phyloP scores from a whole-genome alignment of 2,329 filamentous ascomycete species.

The Cryphonectria nitschkei region DNA sequence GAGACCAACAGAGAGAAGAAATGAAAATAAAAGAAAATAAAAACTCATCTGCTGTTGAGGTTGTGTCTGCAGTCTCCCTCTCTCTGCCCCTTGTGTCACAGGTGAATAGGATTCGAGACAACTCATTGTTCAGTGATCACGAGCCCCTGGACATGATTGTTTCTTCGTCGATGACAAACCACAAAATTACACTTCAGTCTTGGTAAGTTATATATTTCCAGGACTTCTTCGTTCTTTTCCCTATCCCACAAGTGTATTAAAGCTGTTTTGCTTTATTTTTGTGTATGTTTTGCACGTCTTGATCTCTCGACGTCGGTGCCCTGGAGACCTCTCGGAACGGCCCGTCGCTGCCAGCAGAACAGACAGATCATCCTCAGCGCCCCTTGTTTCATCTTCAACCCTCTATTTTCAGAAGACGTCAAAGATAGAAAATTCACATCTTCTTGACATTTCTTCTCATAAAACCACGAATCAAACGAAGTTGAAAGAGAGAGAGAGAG shows the following conservation, averaged over 20 bases:
- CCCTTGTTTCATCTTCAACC: constrained; percentile 24
- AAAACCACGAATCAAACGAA: background rate
- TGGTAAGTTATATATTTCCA: background rate
- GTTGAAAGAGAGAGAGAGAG: background rate
- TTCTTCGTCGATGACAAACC: background rate
- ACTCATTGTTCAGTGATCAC: background rate
- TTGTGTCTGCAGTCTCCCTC: too few relatives aligned
- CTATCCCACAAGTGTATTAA: background rate
- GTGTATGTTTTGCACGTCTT: background rate
- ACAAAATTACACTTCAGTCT: background rate
- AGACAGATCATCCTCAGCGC: constrained; percentile 2
- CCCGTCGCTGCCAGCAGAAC: background rate
- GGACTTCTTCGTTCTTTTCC: background rate
- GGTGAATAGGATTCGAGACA: background rate
- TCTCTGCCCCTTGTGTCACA: background rate
- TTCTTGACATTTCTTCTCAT: background rate
- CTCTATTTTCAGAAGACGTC: background rate
- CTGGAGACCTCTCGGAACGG: constrained; percentile 5
- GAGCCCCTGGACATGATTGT: background rate
- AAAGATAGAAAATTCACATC: background rate
- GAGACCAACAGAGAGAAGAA: too few relatives aligned
- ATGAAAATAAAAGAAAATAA: too few relatives aligned
- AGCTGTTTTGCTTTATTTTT: too few relatives aligned
- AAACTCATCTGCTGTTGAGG: background rate
- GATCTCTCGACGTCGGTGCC: background rate